Percentiles rank a stretch among this genome's conserved stretches.
Conservation (phyloP, 257 asterid species). For the Mitragyna speciosa region DNA sequence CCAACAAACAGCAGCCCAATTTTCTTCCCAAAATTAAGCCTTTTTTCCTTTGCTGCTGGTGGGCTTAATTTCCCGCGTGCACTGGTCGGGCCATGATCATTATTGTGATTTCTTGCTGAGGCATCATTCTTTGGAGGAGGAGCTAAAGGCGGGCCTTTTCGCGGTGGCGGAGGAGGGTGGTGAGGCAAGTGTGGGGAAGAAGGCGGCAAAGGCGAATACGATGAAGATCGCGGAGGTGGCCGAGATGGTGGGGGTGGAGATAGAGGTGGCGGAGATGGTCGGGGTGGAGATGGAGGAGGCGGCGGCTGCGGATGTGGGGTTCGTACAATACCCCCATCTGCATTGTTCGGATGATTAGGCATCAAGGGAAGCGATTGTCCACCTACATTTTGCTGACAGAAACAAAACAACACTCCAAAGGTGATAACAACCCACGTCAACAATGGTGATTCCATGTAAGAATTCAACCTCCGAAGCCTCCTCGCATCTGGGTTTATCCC, state of each 20-base stretch:
- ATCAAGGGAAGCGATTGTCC: slow-evolving; percentile 14
- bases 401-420: slow-evolving; percentile 27
- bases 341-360: too few species aligned
- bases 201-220: slow-evolving; percentile 25
- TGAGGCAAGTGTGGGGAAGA: slow-evolving; percentile 2
- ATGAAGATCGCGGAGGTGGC: slow-evolving; percentile 10
- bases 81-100: neutral
- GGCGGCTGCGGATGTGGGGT: slow-evolving; percentile 17
- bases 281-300: slow-evolving; percentile 11
- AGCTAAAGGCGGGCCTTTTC: neutral
- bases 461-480: slow-evolving; percentile 30
- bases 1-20: slow-evolving; percentile 42
- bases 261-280: slow-evolving; percentile 17
- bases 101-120: neutral
- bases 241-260: slow-evolving; percentile 29
- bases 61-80: slow-evolving; percentile 6
- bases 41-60: slow-evolving; percentile 11
- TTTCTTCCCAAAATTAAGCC: slow-evolving; percentile 35
- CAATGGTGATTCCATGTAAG: slow-evolving; percentile 52
- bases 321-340: slow-evolving; percentile 14
- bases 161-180: slow-evolving; percentile 15
- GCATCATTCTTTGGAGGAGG: slow-evolving; percentile 9
- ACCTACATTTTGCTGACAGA: slow-evolving; percentile 13
- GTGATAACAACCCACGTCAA: slow-evolving; percentile 29
- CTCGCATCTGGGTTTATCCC: slow-evolving; percentile 48